These are phyloP conservation scores for Hemerocallis citrina DNA, from an alignment of 106 monocot genomes.

Conservation along the genomic window DNA sequence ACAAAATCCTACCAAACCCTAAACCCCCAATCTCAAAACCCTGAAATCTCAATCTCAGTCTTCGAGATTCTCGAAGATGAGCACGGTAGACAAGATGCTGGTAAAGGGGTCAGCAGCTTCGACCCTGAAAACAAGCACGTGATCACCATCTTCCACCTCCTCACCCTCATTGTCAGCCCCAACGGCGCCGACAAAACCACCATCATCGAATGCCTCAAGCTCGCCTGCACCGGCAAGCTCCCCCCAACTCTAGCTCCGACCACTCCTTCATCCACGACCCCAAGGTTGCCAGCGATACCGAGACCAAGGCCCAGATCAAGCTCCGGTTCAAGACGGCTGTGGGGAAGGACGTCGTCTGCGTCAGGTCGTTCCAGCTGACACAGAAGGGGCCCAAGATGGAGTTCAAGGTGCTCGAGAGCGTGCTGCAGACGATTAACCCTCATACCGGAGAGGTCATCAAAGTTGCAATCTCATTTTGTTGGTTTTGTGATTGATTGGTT, in stretches of 20 bases:
- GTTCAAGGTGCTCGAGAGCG: slow-evolving; percentile 98
- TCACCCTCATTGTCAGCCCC: slow-evolving; percentile 97
- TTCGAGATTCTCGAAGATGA: too few relatives aligned
- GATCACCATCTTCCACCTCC: slow-evolving; percentile 93
- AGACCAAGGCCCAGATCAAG: slow-evolving; percentile 98
- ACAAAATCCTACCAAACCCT: too few relatives aligned
- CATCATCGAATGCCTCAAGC: slow-evolving; percentile 96
- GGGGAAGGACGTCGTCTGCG: slow-evolving; percentile 94
- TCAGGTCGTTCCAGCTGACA: slow-evolving; percentile 94
- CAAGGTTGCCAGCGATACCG: slow-evolving; percentile 92
- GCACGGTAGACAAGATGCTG: slow-evolving; percentile 99
- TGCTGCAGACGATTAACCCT: slow-evolving; percentile 98
- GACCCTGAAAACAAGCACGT: slow-evolving; percentile 97
- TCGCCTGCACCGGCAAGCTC: slow-evolving; percentile 85
- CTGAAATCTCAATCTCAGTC: too few relatives aligned
- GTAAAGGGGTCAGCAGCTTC: slow-evolving; percentile 99
- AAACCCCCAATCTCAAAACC: too few relatives aligned
- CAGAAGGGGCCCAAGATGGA: slow-evolving; percentile 99
- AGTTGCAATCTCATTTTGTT: slow-evolving; percentile 19
- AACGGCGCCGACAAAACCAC: slow-evolving; percentile 99
- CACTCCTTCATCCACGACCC: slow-evolving; percentile 99
- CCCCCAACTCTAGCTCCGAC: slow-evolving; percentile 96
- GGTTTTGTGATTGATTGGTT: background rate
- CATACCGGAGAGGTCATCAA: slow-evolving; percentile 95
- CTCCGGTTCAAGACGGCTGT: slow-evolving; percentile 96